A percentile compares a stretch with the other conserved stretches of the same genome.
Conservation (phyloP, 2,329 filamentous ascomycete species). For the Ampelomyces quisqualis region DNA sequence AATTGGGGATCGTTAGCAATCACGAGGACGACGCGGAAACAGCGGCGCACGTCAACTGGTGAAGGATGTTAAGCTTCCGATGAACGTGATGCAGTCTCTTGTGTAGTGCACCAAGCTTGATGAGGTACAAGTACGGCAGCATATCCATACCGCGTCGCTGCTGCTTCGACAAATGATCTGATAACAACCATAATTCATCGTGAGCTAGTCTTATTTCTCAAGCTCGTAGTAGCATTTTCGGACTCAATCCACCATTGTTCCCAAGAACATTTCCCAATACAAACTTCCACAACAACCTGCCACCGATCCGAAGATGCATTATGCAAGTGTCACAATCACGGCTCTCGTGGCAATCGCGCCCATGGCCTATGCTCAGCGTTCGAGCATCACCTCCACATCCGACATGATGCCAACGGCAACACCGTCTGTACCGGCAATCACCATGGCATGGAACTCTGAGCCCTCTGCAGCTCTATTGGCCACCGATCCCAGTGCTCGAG, state of each 20-base stretch:
- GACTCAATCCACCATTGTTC: too few relatives aligned
- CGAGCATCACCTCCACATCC: constrained; percentile 2
- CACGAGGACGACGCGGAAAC: background rate
- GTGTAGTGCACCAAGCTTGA: constrained; percentile 15
- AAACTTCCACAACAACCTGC: too few relatives aligned
- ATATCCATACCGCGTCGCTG: too few relatives aligned
- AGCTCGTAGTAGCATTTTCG: too few relatives aligned
- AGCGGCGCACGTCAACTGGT: too few relatives aligned
- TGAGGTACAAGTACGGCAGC: too few relatives aligned
- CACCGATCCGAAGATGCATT: constrained; percentile 5
- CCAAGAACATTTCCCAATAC: too few relatives aligned
- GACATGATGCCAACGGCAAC: constrained; percentile 9
- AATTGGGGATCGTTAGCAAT: background rate
- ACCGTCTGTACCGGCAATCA: constrained; percentile 10
- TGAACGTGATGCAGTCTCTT: constrained; percentile 5
- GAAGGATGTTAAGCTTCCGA: too few relatives aligned
- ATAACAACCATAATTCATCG: too few relatives aligned
- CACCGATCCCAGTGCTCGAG: too few relatives aligned
- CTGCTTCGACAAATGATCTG: too few relatives aligned
- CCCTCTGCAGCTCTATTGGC: constrained; percentile 4
- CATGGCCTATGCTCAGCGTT: constrained; percentile 9
- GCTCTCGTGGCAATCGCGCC: constrained; percentile 12
- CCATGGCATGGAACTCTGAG: constrained; percentile 20
- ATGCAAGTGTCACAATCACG: constrained; percentile 6
- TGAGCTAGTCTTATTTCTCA: too few relatives aligned